Evolutionary conservation across 192 early-diverging fungal genomes (phyloP), one percentile per base, ranked within the genome.

Genomic region (Backusella circina): DNA sequence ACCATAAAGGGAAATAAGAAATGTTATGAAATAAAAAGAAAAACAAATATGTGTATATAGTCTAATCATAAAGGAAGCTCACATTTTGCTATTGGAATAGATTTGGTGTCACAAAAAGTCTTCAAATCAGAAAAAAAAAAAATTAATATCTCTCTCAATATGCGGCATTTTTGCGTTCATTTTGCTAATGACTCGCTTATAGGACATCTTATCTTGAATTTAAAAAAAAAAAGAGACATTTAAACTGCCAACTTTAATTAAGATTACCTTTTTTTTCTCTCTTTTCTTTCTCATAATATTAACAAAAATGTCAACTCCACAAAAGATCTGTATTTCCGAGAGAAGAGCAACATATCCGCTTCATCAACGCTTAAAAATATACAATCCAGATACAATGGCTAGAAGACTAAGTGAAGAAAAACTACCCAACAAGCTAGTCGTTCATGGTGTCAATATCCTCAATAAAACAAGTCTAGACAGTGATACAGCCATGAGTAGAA

Each of bases 391-490:
- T 38, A 71, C 57, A 36, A 75, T 75, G 35, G 74, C 74, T 51
- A 32, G 67, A 64, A 21, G 51, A 28, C 32, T 77, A 26, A 73
- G 71, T 26, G 51, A 77, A 28, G 69, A 37, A 3, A 77, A 77
- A 71, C 38, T 65, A 57, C 41, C 44, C 30, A 68, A 36, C 21
- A 81, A 81, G 51, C 28, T 81, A 9, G 50, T 81, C 0, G 86
- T 93, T 26, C 89, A 87, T 78, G 91, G 91, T 7, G 88, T 93
- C 50, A 93, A 93, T 70, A 91, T 93, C 70, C 85, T 93, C 71
- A 93, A 93, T 72, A 85, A 86, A 64, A 89, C 87, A 71, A 90
- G 88, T 57, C 78, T 93, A 21, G 91, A 93, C 72, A 88, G 87
- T 51, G 87, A 89, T 71, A 91, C 88, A 0, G 89, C 88, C 8